Evolutionary conservation across 2,329 filamentous ascomycete species (phyloP).

Genomic region (Alternaria gansuensis): DNA sequence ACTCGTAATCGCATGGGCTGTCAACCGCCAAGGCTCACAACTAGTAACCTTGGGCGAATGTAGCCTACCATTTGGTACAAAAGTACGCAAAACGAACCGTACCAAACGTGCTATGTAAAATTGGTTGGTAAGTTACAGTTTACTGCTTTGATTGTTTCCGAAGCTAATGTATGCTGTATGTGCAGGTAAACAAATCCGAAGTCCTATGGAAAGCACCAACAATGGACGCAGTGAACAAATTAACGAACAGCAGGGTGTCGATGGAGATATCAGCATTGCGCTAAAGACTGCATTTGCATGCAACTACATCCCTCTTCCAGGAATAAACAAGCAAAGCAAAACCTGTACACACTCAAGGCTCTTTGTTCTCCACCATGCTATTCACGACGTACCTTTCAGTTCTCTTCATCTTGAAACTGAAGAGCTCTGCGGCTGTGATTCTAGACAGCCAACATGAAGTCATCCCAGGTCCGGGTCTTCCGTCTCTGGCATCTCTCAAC

Average conservation of each 20-base stretch:
- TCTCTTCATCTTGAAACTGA: not conserved
- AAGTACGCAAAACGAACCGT: not conserved
- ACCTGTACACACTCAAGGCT: not conserved
- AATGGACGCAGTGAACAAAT: not conserved
- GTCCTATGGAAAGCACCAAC: not conserved
- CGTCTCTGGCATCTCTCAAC: constrained; percentile 18
- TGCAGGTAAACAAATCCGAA: not conserved
- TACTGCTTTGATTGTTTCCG: not conserved
- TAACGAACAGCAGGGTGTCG: not conserved
- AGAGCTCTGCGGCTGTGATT: not conserved
- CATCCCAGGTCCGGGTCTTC: constrained; percentile 16
- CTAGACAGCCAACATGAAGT: not conserved
- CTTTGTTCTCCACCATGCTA: not conserved
- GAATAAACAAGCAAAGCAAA: not conserved
- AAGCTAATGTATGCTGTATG: not conserved
- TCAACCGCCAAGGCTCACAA: not conserved
- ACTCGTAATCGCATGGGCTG: not conserved
- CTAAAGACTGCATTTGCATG: not conserved
- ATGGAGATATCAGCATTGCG: not conserved
- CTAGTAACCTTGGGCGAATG: not conserved
- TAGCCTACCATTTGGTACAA: not conserved
- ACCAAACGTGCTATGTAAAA: not conserved
- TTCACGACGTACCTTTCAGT: not conserved
- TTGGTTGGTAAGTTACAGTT: not conserved
- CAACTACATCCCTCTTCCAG: not conserved